Conservation (phyloP, 176 grass and related monocot genomes). For the Ananas comosus region DNA sequence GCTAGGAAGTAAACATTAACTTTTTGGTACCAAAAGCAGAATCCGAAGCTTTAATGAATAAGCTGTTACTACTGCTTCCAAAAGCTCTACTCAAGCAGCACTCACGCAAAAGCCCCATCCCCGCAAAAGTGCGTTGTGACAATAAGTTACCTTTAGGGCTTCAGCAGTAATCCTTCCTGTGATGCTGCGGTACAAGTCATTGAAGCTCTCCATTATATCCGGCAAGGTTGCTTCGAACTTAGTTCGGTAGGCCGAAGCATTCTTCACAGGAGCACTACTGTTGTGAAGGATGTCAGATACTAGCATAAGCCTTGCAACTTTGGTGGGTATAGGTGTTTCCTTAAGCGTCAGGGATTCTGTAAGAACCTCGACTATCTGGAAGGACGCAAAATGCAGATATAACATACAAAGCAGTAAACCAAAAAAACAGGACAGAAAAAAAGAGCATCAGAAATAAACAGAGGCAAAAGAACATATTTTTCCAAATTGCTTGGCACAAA, state of each 20-base stretch:
- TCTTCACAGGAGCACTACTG: conserved; percentile 94
- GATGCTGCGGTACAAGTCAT: conserved; percentile 84
- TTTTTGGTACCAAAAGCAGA: too few species aligned
- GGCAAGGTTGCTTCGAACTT: conserved; percentile 88
- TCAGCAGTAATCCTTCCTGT: conserved; percentile 97
- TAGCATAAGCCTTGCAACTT: conserved; percentile 95
- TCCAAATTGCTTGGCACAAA: too few species aligned
- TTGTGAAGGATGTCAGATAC: conserved; percentile 98
- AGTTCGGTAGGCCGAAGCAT: conserved; percentile 88
- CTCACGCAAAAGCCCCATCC: not conserved
- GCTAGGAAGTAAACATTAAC: too few species aligned
- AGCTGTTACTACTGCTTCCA: too few species aligned
- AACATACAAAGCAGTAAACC: not conserved
- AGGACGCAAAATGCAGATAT: not conserved
- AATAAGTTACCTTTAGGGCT: conserved; percentile 72
- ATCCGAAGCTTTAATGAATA: too few species aligned
- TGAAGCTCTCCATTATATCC: conserved; percentile 91
- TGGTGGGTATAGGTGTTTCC: conserved; percentile 87
- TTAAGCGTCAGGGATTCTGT: conserved; percentile 89
- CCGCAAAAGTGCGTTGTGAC: not conserved
- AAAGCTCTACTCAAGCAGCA: too few species aligned
- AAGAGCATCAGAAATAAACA: not conserved
- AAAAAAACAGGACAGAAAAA: not conserved
- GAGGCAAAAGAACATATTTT: too few species aligned
- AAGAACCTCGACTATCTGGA: conserved; percentile 95